A percentile compares a stretch with the other conserved stretches of the same genome.
Evolutionary conservation across 345 rosid genomes (phyloP).

Genomic region (Physaria fendleri): DNA sequence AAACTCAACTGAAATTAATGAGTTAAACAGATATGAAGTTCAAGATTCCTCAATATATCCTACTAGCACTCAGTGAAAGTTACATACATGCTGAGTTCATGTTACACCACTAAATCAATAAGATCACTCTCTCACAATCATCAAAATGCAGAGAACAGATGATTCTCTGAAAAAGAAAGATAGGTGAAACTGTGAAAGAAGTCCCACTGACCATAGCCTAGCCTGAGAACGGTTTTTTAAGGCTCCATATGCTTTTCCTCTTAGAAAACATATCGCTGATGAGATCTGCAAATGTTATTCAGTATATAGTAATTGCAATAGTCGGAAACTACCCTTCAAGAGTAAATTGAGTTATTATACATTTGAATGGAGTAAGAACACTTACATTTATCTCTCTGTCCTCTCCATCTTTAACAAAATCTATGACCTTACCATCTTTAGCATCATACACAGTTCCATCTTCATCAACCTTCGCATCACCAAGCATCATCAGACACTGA

Average conservation of each 20-base stretch:
- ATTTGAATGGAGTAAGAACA: background rate
- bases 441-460: conserved; percentile 67
- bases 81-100: background rate
- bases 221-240: conserved; percentile 86
- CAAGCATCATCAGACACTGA: conserved; percentile 80
- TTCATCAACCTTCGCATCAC: conserved; percentile 88
- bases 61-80: background rate
- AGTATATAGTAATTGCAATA: background rate
- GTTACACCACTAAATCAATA: background rate
- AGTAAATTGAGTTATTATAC: too few species aligned
- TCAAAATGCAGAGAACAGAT: background rate
- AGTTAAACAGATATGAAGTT: background rate
- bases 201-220: conserved; percentile 59
- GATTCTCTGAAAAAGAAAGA: background rate
- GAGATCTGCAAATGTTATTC: too few species aligned
- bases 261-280: conserved; percentile 85
- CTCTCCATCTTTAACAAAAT: conserved; percentile 87
- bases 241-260: conserved; percentile 94
- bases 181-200: background rate
- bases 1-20: conserved; percentile 6
- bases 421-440: conserved; percentile 54
- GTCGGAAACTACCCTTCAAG: too few species aligned
- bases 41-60: conserved; percentile 1
- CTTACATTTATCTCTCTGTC: conserved; percentile 91
- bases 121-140: background rate